Conservation (phyloP, 1,284 basidiomycete species). For the Inonotus obliquus region DNA sequence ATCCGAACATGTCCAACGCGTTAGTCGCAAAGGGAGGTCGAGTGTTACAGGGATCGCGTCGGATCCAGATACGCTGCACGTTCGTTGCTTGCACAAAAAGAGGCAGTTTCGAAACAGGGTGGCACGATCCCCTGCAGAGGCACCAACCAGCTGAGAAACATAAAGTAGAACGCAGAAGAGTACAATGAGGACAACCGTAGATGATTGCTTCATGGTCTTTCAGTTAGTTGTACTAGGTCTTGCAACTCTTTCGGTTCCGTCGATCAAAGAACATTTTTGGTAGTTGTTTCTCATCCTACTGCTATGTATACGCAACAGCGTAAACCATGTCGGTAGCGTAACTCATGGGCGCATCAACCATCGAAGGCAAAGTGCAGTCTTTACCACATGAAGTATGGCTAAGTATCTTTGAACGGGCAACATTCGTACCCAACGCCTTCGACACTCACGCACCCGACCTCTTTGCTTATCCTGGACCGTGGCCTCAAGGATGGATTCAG, state of each 20-base stretch:
- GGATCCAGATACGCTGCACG: conserved; percentile 16
- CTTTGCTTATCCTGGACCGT: conserved; percentile 18
- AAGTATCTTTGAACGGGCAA: conserved; percentile 30
- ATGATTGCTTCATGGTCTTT: neutral
- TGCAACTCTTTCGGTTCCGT: neutral
- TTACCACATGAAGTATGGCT: conserved; percentile 38
- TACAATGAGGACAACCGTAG: neutral
- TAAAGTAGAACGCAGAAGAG: conserved; percentile 1
- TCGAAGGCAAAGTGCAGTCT: neutral
- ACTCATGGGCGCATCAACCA: neutral
- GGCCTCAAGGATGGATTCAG: conserved; percentile 7
- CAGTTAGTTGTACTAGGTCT: neutral
- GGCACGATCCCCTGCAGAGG: conserved; percentile 58
- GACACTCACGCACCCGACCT: conserved; percentile 26
- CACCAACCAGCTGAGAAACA: conserved; percentile 13
- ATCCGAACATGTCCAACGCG: conserved; percentile 75
- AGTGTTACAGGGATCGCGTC: conserved; percentile 29
- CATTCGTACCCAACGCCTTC: conserved; percentile 27
- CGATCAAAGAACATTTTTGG: neutral
- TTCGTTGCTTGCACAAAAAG: conserved; percentile 31
- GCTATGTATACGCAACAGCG: too few species aligned
- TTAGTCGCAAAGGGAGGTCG: conserved; percentile 48
- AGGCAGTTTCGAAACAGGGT: conserved; percentile 52
- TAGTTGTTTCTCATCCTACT: too few species aligned
- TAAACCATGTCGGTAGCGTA: too few species aligned